Conservation (phyloP, 345 rosid species). For the Gossypium anomalum region DNA sequence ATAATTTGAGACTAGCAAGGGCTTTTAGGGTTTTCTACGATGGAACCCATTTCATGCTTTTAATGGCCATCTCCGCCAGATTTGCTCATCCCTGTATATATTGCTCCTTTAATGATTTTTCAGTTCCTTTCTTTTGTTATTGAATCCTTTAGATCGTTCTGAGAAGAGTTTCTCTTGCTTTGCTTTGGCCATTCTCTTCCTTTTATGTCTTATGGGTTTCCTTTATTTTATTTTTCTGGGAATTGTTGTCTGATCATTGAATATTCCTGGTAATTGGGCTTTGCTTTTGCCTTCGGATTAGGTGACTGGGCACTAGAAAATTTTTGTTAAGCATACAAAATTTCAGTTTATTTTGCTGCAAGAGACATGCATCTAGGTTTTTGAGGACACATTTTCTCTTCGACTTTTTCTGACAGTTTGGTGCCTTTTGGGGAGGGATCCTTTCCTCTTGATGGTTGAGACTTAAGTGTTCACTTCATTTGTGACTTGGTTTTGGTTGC, state of each 20-base stretch:
- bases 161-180: background rate
- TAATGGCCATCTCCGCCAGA: background rate
- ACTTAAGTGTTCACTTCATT: background rate
- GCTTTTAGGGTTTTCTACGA: background rate
- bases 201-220: background rate
- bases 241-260: background rate
- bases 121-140: background rate
- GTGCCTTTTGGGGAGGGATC: background rate
- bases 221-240: background rate
- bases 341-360: background rate
- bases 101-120: background rate
- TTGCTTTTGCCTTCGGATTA: background rate
- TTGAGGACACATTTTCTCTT: background rate
- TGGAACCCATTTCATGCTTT: background rate
- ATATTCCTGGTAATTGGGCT: background rate
- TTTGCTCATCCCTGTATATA: background rate
- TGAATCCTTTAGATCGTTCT: conserved; percentile 1
- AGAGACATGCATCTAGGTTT: conserved; percentile 4
- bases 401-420: background rate
- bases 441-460: background rate
- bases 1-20: background rate
- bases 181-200: background rate
- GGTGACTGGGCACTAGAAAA: background rate
- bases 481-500: background rate
- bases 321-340: background rate